Base-by-base conservation (phyloP, 345 rosid genomes). In the Gossypium anomalum region DNA sequence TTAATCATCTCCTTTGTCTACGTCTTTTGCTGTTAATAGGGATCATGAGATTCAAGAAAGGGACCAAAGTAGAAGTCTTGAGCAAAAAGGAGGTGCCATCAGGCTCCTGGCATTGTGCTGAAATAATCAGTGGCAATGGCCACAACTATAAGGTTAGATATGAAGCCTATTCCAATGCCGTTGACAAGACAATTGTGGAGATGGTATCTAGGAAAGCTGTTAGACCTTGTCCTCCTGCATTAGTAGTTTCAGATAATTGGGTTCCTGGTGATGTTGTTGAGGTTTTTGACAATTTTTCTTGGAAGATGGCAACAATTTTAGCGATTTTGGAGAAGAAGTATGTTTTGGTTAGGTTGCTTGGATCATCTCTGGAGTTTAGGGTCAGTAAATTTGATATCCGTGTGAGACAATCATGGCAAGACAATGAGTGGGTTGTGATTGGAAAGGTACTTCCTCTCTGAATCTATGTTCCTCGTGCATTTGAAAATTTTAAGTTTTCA, bases 261-360 rank as follows among this genome's bases (percentile, higher is more conserved):
- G 64, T 70, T 76, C 85, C 86, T 56, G 94, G 94, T 74, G 93
- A 93, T 83, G 86, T 91, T 44, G 83, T 93, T 2, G 98, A 93
- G 88, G 92, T 91, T 69, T 84, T 83, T 64, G 76, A 87, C 44
- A 76, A 74, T 74, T 81, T 81, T 76, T 86, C 87, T n/a, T 93
- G 98, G 98, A 93, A 86, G 83, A 86, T 87, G 87, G 98, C 90
- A 22, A 88, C 82, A 13, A 81, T 93, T 52, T 83, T 82, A 3
- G 82, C 82, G 76, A 80, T 86, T 74, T 80, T 88, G 81, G 83
- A 79, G 43, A 81, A 77, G 63, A 81, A 77, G n/a, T 75, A 78
- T 71, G 77, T 79, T 77, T 75, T 87, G 88, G 87, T 89, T 34
- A 87, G 93, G 78, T 77, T 89, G 56, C 78, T 88, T 64, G 94